A percentile compares a stretch with the other conserved stretches of the same genome.
Evolutionary conservation across 1,284 basidiomycete species (phyloP).

Genomic region (Marasmius tenuissimus): DNA sequence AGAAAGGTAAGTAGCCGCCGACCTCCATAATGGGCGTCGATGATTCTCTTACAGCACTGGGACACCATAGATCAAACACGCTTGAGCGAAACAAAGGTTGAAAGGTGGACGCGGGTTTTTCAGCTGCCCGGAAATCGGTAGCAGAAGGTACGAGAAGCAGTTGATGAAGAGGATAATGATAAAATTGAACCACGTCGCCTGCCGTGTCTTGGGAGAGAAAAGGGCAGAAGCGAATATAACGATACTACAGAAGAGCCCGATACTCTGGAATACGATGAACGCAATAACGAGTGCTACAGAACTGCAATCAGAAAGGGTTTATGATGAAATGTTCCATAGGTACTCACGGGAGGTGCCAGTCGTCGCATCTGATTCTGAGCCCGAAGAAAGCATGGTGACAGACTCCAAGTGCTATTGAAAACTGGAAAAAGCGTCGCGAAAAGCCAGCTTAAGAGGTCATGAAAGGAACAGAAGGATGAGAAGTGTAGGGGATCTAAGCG

Average conservation of each 20-base stretch:
- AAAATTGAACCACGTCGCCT: constrained; percentile 20
- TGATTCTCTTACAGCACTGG: constrained; percentile 18
- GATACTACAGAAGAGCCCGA: neutral
- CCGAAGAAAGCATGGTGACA: too few species aligned
- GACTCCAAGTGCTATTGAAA: too few species aligned
- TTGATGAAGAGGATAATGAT: constrained; percentile 20
- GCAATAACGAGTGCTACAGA: neutral
- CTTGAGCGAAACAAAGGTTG: constrained; percentile 20
- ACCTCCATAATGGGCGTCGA: too few species aligned
- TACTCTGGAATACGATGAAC: constrained; percentile 2
- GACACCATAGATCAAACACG: constrained; percentile 20
- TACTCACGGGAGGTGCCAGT: too few species aligned
- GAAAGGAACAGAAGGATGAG: too few species aligned
- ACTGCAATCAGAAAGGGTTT: too few species aligned
- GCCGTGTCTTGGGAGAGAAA: constrained; percentile 9
- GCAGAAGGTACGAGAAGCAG: constrained; percentile 17
- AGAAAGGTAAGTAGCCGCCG: too few species aligned
- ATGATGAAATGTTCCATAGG: too few species aligned
- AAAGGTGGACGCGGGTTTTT: constrained; percentile 19
- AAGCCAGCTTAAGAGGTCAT: too few species aligned
- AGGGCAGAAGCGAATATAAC: neutral
- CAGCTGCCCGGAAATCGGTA: constrained; percentile 17
- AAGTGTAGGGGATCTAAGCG: too few species aligned
- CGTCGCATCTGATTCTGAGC: too few species aligned
- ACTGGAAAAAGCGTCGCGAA: too few species aligned